These are phyloP conservation scores for Oryza glumipatula DNA, from an alignment of 176 grass and related monocot species.

Conservation along the genomic window DNA sequence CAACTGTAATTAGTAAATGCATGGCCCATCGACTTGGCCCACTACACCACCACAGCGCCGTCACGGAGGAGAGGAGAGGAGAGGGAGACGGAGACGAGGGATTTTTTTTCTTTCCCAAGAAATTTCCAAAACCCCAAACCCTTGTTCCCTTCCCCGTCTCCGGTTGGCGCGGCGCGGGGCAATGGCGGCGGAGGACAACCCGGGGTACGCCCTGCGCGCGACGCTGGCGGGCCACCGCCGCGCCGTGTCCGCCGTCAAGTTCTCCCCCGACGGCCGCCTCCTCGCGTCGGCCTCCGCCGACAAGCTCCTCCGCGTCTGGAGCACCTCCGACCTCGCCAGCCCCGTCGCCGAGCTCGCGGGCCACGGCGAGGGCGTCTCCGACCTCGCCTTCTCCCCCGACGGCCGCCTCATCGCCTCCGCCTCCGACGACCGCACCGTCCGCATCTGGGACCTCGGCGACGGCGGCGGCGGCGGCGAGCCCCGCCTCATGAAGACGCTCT, in stretches of 20 bases:
- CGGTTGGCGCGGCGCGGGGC: constrained; percentile 29
- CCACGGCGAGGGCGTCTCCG: constrained; percentile 69
- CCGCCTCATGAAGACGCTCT: constrained; percentile 66
- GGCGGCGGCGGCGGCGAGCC: constrained; percentile 22
- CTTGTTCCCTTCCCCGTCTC: not conserved
- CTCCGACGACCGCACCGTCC: constrained; percentile 85
- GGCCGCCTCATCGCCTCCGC: constrained; percentile 76
- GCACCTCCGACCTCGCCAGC: constrained; percentile 48
- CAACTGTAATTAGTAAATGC: not conserved
- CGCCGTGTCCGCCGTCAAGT: constrained; percentile 78
- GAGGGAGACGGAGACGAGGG: too few species aligned
- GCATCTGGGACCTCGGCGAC: constrained; percentile 89
- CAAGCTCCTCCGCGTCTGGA: constrained; percentile 79
- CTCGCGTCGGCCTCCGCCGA: constrained; percentile 88
- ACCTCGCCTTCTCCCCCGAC: constrained; percentile 85
- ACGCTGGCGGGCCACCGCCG: constrained; percentile 69
- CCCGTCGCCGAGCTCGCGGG: constrained; percentile 63
- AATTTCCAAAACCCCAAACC: constrained; percentile 47
- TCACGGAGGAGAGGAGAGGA: not conserved
- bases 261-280: constrained; percentile 81
- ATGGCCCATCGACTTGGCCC: not conserved
- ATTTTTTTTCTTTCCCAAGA: not conserved
- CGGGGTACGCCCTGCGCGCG: constrained; percentile 61
- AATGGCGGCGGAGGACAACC: constrained; percentile 26
- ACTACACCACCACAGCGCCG: not conserved